Percentiles rank a stretch among this genome's conserved stretches.
These are phyloP conservation scores for Trichoderma gamsii DNA, from an alignment of 495 filamentous ascomycete genomes.

Conservation along the genomic window DNA sequence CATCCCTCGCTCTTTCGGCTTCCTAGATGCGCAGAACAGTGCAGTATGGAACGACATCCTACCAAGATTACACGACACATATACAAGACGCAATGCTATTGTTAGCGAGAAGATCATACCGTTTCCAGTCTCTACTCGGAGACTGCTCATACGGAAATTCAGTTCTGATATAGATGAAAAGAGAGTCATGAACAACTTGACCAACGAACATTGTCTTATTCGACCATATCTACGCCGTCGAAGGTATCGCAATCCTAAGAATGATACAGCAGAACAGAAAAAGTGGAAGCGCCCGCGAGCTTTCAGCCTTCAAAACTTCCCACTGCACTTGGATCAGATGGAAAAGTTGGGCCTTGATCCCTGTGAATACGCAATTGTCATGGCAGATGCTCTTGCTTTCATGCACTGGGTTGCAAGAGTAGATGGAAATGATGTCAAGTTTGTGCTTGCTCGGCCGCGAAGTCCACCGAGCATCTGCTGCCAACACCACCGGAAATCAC, in stretches of 20 bases:
- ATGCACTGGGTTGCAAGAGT: not conserved
- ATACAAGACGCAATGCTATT: not conserved
- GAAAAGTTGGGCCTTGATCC: not conserved
- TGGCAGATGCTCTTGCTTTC: not conserved
- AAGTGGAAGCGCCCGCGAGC: not conserved
- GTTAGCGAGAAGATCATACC: slow-evolving; percentile 5
- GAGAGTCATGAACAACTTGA: not conserved
- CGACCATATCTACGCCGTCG: not conserved
- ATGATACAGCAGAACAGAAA: not conserved
- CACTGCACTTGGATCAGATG: not conserved
- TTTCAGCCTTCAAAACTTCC: not conserved
- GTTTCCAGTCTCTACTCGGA: not conserved
- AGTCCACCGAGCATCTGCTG: not conserved
- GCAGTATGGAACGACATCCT: not conserved
- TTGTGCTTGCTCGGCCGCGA: not conserved
- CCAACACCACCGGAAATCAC: not conserved
- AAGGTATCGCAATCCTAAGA: not conserved
- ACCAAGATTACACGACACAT: not conserved
- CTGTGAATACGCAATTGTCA: not conserved
- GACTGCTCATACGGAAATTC: not conserved
- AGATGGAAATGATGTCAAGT: slow-evolving; percentile 1
- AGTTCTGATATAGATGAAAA: not conserved
- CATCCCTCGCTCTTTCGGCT: not conserved
- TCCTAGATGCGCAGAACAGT: not conserved
- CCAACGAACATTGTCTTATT: not conserved